Conservation (phyloP, 139 green algal species). For the Chlorella sp. region DNA sequence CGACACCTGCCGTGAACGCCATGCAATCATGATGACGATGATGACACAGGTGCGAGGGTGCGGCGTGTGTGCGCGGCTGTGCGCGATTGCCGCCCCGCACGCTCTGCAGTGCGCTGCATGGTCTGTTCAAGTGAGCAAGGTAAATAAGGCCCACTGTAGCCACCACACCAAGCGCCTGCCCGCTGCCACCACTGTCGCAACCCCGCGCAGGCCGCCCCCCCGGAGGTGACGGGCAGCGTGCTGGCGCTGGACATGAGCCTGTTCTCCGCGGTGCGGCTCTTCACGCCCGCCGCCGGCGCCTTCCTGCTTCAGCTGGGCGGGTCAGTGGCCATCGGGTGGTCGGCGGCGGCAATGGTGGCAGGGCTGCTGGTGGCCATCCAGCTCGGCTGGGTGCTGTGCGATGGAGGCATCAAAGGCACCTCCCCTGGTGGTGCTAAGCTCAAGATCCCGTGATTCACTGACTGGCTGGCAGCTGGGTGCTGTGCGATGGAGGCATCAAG, state of each 20-base stretch:
- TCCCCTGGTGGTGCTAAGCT: no score
- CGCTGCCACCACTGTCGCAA: no score
- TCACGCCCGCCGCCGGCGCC: neutral
- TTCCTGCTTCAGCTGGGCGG: neutral
- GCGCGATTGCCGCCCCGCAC: no score
- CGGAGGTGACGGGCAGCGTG: neutral
- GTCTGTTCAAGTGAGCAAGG: no score
- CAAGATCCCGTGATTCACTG: no score
- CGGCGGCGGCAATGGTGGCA: neutral
- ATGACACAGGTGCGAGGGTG: no score
- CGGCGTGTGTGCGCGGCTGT: no score
- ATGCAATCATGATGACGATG: no score
- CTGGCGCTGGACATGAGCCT: neutral
- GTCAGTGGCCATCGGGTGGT: neutral
- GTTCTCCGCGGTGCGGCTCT: neutral
- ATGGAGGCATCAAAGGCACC: neutral
- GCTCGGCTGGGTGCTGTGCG: neutral
- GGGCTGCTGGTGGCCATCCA: neutral
- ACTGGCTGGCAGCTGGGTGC: neutral
- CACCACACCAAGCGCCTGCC: no score
- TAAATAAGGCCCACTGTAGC: no score
- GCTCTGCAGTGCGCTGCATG: no score
- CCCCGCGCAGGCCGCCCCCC: neutral
- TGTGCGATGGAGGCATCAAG: neutral
- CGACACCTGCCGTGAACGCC: no score